These are phyloP conservation scores for Pythium sukuiense DNA, from an alignment of 352 stramenopile genomes.

Conservation along the genomic window DNA sequence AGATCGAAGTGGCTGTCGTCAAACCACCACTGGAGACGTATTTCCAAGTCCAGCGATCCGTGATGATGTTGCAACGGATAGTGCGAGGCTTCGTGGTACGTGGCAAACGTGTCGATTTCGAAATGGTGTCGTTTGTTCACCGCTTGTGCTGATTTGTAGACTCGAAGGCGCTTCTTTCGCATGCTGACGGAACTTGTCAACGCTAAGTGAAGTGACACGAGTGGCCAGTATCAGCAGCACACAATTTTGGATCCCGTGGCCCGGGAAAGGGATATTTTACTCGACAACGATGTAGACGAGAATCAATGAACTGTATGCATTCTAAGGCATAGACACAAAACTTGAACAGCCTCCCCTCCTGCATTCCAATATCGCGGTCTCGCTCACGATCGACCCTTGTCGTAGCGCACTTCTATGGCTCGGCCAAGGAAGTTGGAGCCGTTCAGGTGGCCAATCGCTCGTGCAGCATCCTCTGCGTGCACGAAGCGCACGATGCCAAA, in stretches of 20 bases:
- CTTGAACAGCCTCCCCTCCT: neutral
- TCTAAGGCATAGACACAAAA: constrained; percentile 11
- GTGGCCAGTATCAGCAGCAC: neutral
- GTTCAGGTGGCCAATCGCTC: constrained; percentile 71
- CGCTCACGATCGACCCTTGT: constrained; percentile 33
- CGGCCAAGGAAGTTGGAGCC: constrained; percentile 65
- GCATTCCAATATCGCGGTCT: neutral
- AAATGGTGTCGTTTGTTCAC: neutral
- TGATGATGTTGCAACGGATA: constrained; percentile 17
- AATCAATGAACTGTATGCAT: neutral
- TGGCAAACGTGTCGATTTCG: neutral
- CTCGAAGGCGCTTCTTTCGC: constrained; percentile 36
- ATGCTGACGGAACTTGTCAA: constrained; percentile 43
- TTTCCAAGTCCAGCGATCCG: constrained; percentile 17
- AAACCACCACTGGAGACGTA: constrained; percentile 18
- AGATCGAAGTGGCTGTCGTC: neutral
- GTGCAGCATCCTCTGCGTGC: constrained; percentile 41
- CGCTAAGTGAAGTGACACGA: neutral
- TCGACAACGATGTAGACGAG: neutral
- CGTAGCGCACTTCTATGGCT: constrained; percentile 64
- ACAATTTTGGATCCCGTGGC: constrained; percentile 11
- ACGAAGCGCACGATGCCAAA: constrained; percentile 75
- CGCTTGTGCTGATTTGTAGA: constrained; percentile 21
- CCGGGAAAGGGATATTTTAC: neutral
- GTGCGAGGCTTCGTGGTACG: constrained; percentile 20